Evolutionary conservation across 352 stramenopile species (phyloP), one percentile per base, ranked within the genome.

Genomic region (Phytophthora kernoviae): DNA sequence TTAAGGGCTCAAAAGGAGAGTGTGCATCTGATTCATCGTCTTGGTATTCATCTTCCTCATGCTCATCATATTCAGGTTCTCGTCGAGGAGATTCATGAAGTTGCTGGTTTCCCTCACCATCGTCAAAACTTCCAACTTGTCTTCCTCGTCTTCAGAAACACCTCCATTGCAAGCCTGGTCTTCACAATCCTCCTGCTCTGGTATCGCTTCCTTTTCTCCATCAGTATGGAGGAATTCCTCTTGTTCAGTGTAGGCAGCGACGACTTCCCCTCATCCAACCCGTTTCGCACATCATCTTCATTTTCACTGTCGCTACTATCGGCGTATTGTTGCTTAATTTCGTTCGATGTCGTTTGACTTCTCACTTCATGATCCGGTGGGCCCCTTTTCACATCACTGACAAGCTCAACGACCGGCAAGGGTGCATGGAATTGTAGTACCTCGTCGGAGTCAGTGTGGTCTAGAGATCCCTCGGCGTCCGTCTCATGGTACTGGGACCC

Each of bases 71-170:
- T 42, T 70, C 56, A 15, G 62, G 50, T 2, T 52, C 44, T 21
- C 17, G 43, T 33, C 33, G 18, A 47, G 52, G 42, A 34, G 55
- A 65, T 21, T 5, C 14, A 22, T 44, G 9, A 12, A 43, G 14
- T 22, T 57, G 24, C 32, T 67, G 57, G 20, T 63, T 66, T 24
- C n/a, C 47, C 32, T 63, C 56, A 12, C 24, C 27, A 27, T 43
- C 36, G 10, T 63, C 58, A 42, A 88, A 40, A 84, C 65, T 43
- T 87, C 80, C 14, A 83, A 34, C 17, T 68, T 70, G 4, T 80
- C 75, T 0, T 81, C 70, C 1, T 85, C 71, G 7, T 63, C 57
- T 32, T 60, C 48, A 6, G 49, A 22, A 33, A 34, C 36, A 32
- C 14, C 32, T 45, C 27, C 17, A n/a, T 43, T 14, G 1, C 24